These are phyloP conservation scores for Aureobasidium sp. DNA, from an alignment of 2,329 filamentous ascomycete species.

Conservation along the genomic window DNA sequence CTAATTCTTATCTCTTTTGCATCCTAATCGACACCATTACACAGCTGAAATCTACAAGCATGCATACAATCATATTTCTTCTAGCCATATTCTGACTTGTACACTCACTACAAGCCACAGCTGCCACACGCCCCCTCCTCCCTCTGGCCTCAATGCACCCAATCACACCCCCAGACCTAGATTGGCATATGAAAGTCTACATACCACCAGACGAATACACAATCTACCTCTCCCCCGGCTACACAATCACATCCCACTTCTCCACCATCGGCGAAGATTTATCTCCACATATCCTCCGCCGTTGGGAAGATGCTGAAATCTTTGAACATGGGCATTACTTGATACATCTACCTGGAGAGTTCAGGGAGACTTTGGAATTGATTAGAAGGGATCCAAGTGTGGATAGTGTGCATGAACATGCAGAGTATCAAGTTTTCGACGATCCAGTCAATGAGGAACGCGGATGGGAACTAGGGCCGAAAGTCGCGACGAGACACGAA, in stretches of 20 bases:
- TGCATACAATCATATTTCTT: too few species aligned
- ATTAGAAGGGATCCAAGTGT: not conserved
- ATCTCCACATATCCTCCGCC: not conserved
- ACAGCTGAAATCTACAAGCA: too few species aligned
- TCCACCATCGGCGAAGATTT: not conserved
- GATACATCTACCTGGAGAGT: not conserved
- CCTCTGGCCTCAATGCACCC: not conserved
- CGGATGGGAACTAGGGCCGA: too few species aligned
- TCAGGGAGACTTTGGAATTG: not conserved
- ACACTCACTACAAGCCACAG: too few species aligned
- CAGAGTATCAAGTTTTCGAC: not conserved
- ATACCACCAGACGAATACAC: not conserved
- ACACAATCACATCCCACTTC: not conserved
- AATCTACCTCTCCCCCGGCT: not conserved
- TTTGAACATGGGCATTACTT: not conserved
- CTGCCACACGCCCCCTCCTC: not conserved
- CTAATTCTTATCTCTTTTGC: too few species aligned
- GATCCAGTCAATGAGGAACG: slow-evolving; percentile 24
- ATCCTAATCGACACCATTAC: too few species aligned
- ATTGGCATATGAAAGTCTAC: not conserved
- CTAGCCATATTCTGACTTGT: too few species aligned
- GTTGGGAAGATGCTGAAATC: not conserved
- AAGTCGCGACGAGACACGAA: too few species aligned
- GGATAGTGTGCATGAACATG: not conserved
- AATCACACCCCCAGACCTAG: not conserved